phyloP scores from a whole-genome alignment of 1,284 basidiomycete genomes.

The Apiotrichum brassicae region DNA sequence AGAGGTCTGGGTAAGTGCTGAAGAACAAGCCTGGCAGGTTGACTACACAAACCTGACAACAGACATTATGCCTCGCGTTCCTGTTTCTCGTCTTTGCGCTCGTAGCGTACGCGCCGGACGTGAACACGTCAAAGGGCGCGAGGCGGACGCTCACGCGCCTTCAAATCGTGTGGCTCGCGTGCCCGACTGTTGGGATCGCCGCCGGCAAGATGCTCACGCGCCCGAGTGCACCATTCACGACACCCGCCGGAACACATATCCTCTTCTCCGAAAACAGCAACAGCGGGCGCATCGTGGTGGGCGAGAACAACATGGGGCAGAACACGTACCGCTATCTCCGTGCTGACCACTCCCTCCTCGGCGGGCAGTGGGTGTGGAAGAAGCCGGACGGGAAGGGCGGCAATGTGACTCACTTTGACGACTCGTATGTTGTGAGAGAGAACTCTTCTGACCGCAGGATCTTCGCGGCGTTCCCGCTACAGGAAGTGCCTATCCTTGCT shows the following conservation, averaged over 20 bases:
- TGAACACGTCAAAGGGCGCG: no score
- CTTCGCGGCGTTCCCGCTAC: constrained; percentile 74
- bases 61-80: not conserved
- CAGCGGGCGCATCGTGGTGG: constrained; percentile 72
- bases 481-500: constrained; percentile 70
- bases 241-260: not conserved
- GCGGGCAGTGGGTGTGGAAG: constrained; percentile 70
- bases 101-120: no score
- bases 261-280: constrained; percentile 52
- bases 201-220: not conserved
- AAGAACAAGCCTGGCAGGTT: no score
- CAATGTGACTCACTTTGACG: constrained; percentile 51
- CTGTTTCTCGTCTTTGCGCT: not conserved
- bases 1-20: not conserved
- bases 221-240: not conserved
- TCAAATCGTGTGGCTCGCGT: no score
- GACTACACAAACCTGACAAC: no score
- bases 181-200: not conserved
- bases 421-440: constrained; percentile 45
- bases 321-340: constrained; percentile 69
- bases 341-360: constrained; percentile 79
- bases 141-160: no score
- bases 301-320: constrained; percentile 47
- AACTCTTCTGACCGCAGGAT: constrained; percentile 54
- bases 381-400: constrained; percentile 15